These are phyloP conservation scores for Russula abietina DNA, from an alignment of 768 basidiomycete species.

Conservation along the genomic window DNA sequence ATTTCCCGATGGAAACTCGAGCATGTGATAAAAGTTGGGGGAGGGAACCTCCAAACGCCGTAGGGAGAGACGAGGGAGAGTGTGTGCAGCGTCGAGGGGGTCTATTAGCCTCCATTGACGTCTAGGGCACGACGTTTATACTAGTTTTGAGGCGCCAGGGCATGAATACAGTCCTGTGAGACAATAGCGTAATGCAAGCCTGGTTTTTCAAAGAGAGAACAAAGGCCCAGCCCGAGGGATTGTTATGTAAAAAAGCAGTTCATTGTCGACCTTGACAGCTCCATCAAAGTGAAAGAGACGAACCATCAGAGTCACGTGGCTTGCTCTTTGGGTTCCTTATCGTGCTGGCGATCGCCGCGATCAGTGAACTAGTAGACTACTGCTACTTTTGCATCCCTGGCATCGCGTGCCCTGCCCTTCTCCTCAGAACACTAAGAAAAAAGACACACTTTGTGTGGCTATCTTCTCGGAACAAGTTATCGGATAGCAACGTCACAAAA, in stretches of 20 bases:
- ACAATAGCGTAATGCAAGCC: neutral
- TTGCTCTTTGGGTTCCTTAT: too few species aligned
- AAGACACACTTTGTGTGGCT: neutral
- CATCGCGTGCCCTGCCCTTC: too few species aligned
- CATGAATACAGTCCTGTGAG: neutral
- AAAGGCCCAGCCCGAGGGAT: neutral
- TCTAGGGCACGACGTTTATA: neutral
- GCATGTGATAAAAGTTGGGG: neutral
- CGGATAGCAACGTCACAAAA: neutral
- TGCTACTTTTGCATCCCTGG: too few species aligned
- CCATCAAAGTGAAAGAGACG: neutral
- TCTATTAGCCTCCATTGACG: neutral
- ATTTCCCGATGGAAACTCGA: neutral
- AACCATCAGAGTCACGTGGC: neutral
- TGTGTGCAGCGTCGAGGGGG: neutral
- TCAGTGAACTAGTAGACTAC: too few species aligned
- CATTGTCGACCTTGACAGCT: neutral
- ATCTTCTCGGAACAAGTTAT: neutral
- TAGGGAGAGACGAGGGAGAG: neutral
- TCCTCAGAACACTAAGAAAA: neutral
- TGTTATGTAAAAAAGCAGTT: neutral
- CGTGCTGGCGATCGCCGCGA: too few species aligned
- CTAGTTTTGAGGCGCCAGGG: neutral
- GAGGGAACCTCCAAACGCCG: neutral
- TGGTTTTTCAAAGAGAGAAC: neutral